These are phyloP conservation scores for Penicillium psychrofluorescens DNA, from an alignment of 495 filamentous ascomycete genomes.

Conservation along the genomic window DNA sequence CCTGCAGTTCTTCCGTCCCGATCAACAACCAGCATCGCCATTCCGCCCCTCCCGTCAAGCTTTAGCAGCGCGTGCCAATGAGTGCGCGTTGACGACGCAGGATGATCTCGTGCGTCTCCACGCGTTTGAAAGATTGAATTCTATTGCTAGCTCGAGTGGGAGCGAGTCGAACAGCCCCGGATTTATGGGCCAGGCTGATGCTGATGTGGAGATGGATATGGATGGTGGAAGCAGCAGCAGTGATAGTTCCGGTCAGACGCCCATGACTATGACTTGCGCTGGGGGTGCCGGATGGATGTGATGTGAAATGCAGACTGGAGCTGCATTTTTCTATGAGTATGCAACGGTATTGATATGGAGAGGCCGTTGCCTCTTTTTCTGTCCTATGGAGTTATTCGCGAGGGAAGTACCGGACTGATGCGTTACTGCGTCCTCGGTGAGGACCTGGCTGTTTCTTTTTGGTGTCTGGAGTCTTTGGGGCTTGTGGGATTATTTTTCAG, in stretches of 20 bases:
- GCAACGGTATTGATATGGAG: not conserved
- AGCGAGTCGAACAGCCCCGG: constrained; percentile 20
- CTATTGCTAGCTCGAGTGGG: constrained; percentile 9
- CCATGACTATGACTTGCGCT: too few species aligned
- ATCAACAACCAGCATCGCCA: constrained; percentile 11
- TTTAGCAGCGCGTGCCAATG: constrained; percentile 19
- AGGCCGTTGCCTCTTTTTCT: not conserved
- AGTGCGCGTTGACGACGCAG: constrained; percentile 8
- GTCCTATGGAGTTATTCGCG: not conserved
- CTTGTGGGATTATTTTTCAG: not conserved
- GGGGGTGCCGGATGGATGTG: too few species aligned
- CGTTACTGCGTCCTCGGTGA: not conserved
- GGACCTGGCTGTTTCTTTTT: not conserved
- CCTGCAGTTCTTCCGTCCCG: constrained; percentile 36
- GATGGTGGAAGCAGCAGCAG: constrained; percentile 19
- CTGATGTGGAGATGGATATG: constrained; percentile 34
- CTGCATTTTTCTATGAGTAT: too few species aligned
- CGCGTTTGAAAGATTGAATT: constrained; percentile 10
- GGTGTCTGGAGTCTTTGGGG: constrained; percentile 1
- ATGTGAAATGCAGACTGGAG: too few species aligned
- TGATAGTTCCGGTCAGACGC: too few species aligned
- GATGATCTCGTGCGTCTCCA: constrained; percentile 13
- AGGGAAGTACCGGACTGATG: not conserved
- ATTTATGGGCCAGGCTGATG: constrained; percentile 7
- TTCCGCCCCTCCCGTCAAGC: constrained; percentile 22